Evolutionary conservation across 495 filamentous ascomycete species (phyloP), one percentile per base, ranked within the genome.

Genomic region (Xylaria palmicola): DNA sequence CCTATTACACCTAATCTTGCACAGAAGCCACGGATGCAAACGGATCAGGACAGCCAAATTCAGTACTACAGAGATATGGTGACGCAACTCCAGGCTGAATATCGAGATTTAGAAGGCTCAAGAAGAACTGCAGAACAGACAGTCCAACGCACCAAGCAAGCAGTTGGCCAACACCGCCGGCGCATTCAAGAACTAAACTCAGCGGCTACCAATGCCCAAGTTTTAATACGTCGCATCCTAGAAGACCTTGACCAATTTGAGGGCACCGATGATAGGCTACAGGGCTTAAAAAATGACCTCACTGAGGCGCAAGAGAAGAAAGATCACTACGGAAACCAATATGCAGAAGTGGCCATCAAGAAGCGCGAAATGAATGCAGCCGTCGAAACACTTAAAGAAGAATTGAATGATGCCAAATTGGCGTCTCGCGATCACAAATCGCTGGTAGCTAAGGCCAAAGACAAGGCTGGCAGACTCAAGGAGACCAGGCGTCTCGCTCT

Each of bases 1-100:
- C 76, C 76, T 1, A 60, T 80, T 17, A 41, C 50, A 7, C 70
- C 70, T 2, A 64, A 61, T 27, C 47, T 44, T 37, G 60, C 60
- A 10, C 75, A 81, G 3, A 72, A 65, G n/a, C 77, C 86, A 24
- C 85, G 91, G 8, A 95, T 98, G 86, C 88, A 89, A 72, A 88
- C 90, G 0, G 90, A 96, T 66, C 83, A 80, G 41, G 75, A 72
- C 45, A 67, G 66, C 19, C 64, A 72, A 24, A 48, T 72, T 9
- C 56, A 56, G 26, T 69, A 57, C 30, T 69, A 64, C 22, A 74
- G 72, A 24, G 75, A 81, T 13, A 68, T 66, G 1, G 48, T 79
- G 5, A 67, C 71, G 27, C 77, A 80, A 36, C 69, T 85, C 26
- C 70, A 78, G 32, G 62, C 69, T 13, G 81, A 84, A 54, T 69